Evolutionary conservation across 1,284 basidiomycete genomes (phyloP), one percentile per base, ranked within the genome.

Genomic region (Leccinum solheimii): DNA sequence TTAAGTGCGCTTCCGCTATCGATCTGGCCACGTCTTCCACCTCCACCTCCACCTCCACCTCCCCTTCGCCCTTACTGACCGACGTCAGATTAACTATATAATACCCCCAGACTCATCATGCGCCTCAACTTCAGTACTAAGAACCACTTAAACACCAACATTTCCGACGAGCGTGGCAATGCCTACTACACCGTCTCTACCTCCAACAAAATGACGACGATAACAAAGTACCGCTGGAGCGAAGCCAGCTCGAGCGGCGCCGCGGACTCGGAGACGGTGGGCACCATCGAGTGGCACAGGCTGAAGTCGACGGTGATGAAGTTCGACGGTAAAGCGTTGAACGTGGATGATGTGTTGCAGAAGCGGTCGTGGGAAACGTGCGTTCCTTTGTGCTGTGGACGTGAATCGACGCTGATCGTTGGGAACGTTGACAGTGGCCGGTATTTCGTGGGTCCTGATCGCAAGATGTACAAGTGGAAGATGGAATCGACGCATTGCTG

Each of bases 201-300:
- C 4, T 36, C 11, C 7, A 69, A 71, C 30, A 67, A 62, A 21
- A 58, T 75, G 40, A 74, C 73, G 8, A 74, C 61, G 23, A 63
- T 73, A 30, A 70, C 68, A 48, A 73, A 67, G 58, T 70, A 72
- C 23, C 62, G 49, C 7, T 62, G 68, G 69, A 63, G 56, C 5
- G 64, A 45, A 19, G 43, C 19, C 11, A 21, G 59, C 7, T 7
- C 21, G 16, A 65, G 6, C 3, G 43, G 61, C 14, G 55, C 63
- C 4, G 43, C 19, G 3, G 43, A 45, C 6, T 60, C 69, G 3
- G 66, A 72, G 56, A 69, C 62, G 16, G 59, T 72, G 63, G 73
- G 68, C 11, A 27, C 60, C 45, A 75, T 71, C 30, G 63, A 75
- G 14, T 75, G 73, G 73, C 70, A 71, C 52, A 59, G 57, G 14